A percentile compares a stretch with the other conserved stretches of the same genome.
These are phyloP conservation scores for Theobroma grandiflorum DNA, from an alignment of 441 rosid species.

Conservation along the genomic window DNA sequence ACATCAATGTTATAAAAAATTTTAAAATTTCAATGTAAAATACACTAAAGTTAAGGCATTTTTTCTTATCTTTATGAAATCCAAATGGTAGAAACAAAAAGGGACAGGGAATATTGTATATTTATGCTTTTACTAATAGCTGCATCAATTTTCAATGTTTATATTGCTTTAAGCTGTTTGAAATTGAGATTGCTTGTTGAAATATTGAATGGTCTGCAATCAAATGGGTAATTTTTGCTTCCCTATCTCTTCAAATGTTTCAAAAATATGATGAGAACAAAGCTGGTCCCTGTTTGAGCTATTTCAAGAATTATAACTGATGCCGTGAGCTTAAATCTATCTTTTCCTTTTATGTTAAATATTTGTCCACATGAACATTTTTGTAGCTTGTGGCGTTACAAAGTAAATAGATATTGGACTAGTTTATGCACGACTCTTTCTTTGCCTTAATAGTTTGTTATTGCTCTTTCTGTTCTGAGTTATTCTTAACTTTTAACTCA, in stretches of 20 bases:
- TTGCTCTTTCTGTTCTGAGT: conserved; percentile 4
- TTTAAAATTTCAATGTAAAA: not conserved
- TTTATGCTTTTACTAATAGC: conserved; percentile 1
- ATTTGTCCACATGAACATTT: not conserved
- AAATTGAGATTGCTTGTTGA: conserved; percentile 16
- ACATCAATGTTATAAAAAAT: not conserved
- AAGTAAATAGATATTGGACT: not conserved
- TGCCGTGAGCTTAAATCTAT: not conserved
- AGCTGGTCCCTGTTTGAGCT: conserved; percentile 4
- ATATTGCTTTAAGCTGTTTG: conserved; percentile 10
- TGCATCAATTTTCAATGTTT: conserved; percentile 3
- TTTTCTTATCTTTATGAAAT: not conserved
- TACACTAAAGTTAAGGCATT: not conserved
- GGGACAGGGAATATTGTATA: not conserved
- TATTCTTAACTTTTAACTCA: conserved; percentile 13
- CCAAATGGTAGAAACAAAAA: not conserved
- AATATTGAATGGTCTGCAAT: conserved; percentile 7
- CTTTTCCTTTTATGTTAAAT: not conserved
- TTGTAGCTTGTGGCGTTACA: conserved; percentile 8
- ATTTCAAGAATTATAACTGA: conserved; percentile 11
- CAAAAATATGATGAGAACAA: conserved; percentile 9
- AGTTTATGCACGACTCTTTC: not conserved
- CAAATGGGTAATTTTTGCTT: not conserved
- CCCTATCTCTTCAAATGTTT: conserved; percentile 5
- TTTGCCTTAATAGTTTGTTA: conserved; percentile 18